Evolutionary conservation across 371 early-diverging fungal genomes (phyloP), one percentile per base, ranked within the genome.

Genomic region (Amoeboradix gromovi): DNA sequence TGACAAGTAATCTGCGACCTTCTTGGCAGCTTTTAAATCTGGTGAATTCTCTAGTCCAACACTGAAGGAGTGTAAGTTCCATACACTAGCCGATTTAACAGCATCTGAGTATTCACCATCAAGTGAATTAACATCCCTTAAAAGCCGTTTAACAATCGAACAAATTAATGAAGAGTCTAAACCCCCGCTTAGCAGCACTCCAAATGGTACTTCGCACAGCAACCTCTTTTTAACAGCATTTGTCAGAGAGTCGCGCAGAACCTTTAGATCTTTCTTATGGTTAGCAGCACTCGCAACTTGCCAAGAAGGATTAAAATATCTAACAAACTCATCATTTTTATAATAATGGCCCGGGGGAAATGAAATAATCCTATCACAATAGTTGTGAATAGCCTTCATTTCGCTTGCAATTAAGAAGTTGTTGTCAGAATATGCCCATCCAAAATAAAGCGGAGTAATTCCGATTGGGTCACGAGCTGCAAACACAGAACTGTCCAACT

Each of bases 131-230:
- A 48, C 84, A n/a, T 67, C 67, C 28, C 29, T 67, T 67, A 67
- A 17, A 5, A 67, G 28, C 28, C 95, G 80, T 48, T 83, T 84
- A 30, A 92, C 90, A 75, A 95, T 93, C 67, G 90, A 81, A 30
- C 94, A 90, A 74, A 92, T 93, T 79, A 95, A 80, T 72, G 85
- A 84, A 27, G 91, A 91, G 76, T 95, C 95, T 72, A 95, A 80
- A 66, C 95, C 95, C 71, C 95, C 95, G 67, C 84, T 83, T 67
- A 95, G 82, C 71, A 95, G 80, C 32, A 95, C 95, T 74, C 95
- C 95, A 76, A 87, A 93, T 27, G 94, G 95, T 5, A 93, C 95
- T 74, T 95, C 94, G 72, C 86, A 83, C 95, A 95, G 93, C 73
- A 93, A 80, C 70, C 93, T 80, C 82, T 93, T 92, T 77, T 88